A percentile compares a stretch with the other conserved stretches of the same genome.
Conservation (phyloP, 257 asterid species). For the Datura wrightii region DNA sequence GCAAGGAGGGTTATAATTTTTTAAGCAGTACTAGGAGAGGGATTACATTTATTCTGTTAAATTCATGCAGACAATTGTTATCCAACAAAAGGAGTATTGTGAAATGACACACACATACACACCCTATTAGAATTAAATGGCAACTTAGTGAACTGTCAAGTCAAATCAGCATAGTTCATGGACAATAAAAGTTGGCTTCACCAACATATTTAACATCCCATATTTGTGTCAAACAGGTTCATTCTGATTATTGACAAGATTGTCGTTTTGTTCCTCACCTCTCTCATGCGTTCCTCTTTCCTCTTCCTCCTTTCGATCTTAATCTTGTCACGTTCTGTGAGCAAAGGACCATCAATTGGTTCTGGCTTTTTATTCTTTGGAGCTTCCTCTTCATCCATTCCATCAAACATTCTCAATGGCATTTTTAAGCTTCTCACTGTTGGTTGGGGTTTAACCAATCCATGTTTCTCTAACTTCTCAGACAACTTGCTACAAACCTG, state of each 20-base stretch:
- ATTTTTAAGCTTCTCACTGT: slow-evolving; percentile 89
- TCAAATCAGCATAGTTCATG: not conserved
- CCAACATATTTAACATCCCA: not conserved
- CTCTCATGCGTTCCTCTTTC: slow-evolving; percentile 95
- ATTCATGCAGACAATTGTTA: not conserved
- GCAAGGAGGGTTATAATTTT: not conserved
- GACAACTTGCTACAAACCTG: slow-evolving; percentile 81
- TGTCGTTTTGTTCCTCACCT: slow-evolving; percentile 51
- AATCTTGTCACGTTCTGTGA: slow-evolving; percentile 95
- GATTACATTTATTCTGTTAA: not conserved
- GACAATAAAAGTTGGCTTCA: not conserved
- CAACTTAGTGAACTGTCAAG: slow-evolving; percentile 1
- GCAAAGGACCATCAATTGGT: slow-evolving; percentile 95
- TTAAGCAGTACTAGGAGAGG: not conserved
- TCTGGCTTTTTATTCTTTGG: slow-evolving; percentile 89
- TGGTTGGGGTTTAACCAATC: slow-evolving; percentile 80
- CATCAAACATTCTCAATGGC: slow-evolving; percentile 94
- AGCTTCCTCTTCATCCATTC: slow-evolving; percentile 90
- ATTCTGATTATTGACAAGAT: not conserved
- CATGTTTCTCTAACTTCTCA: slow-evolving; percentile 94
- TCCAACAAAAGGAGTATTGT: slow-evolving; percentile 6
- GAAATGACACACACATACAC: not conserved
- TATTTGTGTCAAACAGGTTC: slow-evolving; percentile 21
- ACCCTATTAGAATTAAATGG: not conserved
- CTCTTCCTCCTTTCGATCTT: slow-evolving; percentile 95